Evolutionary conservation across 139 green algal genomes (phyloP), one percentile per base, ranked within the genome.

Genomic region (Closterium sp.): DNA sequence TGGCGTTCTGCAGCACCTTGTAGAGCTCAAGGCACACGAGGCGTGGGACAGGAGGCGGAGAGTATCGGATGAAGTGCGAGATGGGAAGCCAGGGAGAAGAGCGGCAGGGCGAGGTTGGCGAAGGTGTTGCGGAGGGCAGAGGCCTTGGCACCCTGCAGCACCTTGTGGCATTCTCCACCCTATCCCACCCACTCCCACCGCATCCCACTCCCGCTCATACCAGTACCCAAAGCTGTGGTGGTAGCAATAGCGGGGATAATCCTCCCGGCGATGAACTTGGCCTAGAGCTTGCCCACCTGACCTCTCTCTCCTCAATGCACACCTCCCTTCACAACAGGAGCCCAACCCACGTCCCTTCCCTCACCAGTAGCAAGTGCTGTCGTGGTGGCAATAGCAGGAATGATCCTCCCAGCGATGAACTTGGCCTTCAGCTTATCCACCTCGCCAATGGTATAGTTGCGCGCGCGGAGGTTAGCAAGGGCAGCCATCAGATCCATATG

Each of bases 41-140:
- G 38, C 38, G 7, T 50, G 38, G 38, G 38, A n/a, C 38, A 50
- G 38, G 38, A 9, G 13, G 38, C 7, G 38, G 38, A 50, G 38
- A 4, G n/a, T n/a, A n/a, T n/a, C n/a, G n/a, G n/a, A n/a, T n/a
- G n/a, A n/a, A n/a, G n/a, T n/a, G n/a, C n/a, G n/a, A n/a, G 34
- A 6, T 42, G 34, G 9, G 34, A 6, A n/a, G n/a, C n/a, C n/a
- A n/a, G n/a, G n/a, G n/a, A n/a, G n/a, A n/a, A 42, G 34, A 42
- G 34, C 1, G 34, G 34, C 4, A 42, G 9, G 9, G 34, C 34
- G 34, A 42, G 34, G 4, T 42, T 42, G 34, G 96, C 97, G 96
- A 99, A 99, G 7, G 97, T 99, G 96, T 99, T 99, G 92, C 98
- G 97, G 95, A 97, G 99, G 6, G 96, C 95, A 95, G 99, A 97